Base-by-base conservation (phyloP, 441 rosid species). In the Pelargonium myrrhifolium region DNA sequence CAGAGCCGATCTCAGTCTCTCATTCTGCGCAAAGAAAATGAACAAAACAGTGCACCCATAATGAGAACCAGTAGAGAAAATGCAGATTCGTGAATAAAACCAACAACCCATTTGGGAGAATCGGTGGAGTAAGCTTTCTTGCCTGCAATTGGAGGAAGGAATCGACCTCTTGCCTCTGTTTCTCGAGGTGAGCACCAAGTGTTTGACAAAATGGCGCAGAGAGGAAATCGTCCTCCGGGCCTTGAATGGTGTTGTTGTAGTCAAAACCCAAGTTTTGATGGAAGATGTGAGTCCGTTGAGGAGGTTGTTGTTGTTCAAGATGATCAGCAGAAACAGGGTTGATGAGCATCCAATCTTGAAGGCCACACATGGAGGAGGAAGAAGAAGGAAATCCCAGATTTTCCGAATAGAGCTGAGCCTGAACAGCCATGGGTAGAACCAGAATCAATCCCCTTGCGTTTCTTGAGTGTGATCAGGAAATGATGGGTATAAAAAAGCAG, bases 391-490 rank as follows among this genome's bases (percentile, higher is more conserved):
- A 62, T 53, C 70, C 72, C 63, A 72, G 51, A 62, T 64, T 72
- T 18, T 82, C 89, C 62, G 80, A 77, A 55, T 59, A 70, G 58
- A 68, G 53, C 75, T 79, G 79, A 28, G 83, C 81, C 72, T 77
- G 86, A 76, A 83, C 75, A 65, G 80, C 85, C 85, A 83, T 85
- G 72, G 74, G 73, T 65, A 67, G 76, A 81, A 75, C 24, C n/a
- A 68, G 42, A 39, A 24, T 24, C 26, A 71, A 71, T 69, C 58
- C 39, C 12, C 58, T 24, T n/a, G 69, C 65, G 43, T 21, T 11
- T 39, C 42, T 39, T 39, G 42, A 39, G 26, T 24, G 1, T 39
- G 42, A 39, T 39, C 40, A 35, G 3, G 40, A n/a, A n/a, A n/a
- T n/a, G n/a, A n/a, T n/a, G n/a, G n/a, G n/a, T n/a, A n/a, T n/a